These are phyloP conservation scores for Penicillium corylophilum DNA, from an alignment of 2,329 filamentous ascomycete genomes.

Conservation along the genomic window DNA sequence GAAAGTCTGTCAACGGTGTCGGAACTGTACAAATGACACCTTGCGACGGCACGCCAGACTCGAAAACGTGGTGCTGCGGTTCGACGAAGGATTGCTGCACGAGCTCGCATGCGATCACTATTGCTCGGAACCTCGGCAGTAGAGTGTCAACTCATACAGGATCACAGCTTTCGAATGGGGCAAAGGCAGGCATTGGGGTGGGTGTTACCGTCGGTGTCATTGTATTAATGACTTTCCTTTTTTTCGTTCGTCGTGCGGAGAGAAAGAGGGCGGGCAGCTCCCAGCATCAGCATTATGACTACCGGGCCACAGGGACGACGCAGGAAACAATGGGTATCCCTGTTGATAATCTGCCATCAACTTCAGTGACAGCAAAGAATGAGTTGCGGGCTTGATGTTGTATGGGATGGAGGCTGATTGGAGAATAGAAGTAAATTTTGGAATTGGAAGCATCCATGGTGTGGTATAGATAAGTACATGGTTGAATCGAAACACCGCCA, in stretches of 20 bases:
- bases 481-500: slow-evolving; percentile 16
- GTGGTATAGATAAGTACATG: slow-evolving; percentile 26
- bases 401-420: not conserved
- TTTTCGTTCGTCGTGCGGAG: not conserved
- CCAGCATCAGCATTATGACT: not conserved
- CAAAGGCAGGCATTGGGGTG: not conserved
- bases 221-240: not conserved
- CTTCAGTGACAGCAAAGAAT: not conserved
- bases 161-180: not conserved
- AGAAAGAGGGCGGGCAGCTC: not conserved
- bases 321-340: not conserved
- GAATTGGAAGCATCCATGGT: slow-evolving; percentile 10
- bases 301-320: not conserved
- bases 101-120: not conserved
- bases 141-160: not conserved
- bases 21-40: not conserved
- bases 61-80: not conserved
- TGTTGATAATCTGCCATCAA: not conserved
- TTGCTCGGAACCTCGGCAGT: not conserved
- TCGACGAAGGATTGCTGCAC: not conserved
- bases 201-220: not conserved
- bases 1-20: not conserved
- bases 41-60: not conserved
- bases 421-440: slow-evolving; percentile 1
- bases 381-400: not conserved